Evolutionary conservation across 768 basidiomycete genomes (phyloP).

Genomic region (Boletus insuetus): DNA sequence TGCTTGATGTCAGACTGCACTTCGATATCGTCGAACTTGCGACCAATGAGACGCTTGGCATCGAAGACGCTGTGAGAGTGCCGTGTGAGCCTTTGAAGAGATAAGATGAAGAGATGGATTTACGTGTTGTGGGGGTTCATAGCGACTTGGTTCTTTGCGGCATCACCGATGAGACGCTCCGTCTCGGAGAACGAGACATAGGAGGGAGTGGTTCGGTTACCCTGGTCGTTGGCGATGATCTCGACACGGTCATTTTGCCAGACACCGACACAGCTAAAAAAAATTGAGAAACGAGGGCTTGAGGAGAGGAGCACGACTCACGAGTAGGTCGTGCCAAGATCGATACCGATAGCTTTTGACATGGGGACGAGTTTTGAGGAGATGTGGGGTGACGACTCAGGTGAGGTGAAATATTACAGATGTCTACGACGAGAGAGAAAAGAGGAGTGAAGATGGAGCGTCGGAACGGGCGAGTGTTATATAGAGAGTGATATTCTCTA

Average conservation of each 20-base stretch:
- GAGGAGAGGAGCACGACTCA: slow-evolving; percentile 37
- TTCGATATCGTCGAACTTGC: slow-evolving; percentile 83
- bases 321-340: slow-evolving; percentile 93
- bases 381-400: slow-evolving; percentile 1
- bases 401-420: slow-evolving; percentile 11
- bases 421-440: slow-evolving; percentile 6
- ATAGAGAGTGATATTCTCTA: slow-evolving; percentile 28
- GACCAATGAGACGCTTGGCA: slow-evolving; percentile 96
- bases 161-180: slow-evolving; percentile 98
- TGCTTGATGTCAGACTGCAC: slow-evolving; percentile 85
- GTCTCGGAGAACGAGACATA: slow-evolving; percentile 94
- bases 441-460: slow-evolving; percentile 7
- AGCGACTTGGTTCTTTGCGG: slow-evolving; percentile 97
- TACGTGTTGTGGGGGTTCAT: slow-evolving; percentile 96
- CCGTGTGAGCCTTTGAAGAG: slow-evolving; percentile 1
- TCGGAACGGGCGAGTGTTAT: slow-evolving; percentile 19
- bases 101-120: slow-evolving; percentile 6
- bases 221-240: slow-evolving; percentile 95
- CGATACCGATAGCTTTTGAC: slow-evolving; percentile 87
- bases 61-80: slow-evolving; percentile 75
- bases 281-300: slow-evolving; percentile 5
- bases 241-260: slow-evolving; percentile 99
- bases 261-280: slow-evolving; percentile 89
- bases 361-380: slow-evolving; percentile 24
- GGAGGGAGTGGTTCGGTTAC: slow-evolving; percentile 93